Conservation (phyloP, 2,329 filamentous ascomycete species). For the Rosellinia necatrix region DNA sequence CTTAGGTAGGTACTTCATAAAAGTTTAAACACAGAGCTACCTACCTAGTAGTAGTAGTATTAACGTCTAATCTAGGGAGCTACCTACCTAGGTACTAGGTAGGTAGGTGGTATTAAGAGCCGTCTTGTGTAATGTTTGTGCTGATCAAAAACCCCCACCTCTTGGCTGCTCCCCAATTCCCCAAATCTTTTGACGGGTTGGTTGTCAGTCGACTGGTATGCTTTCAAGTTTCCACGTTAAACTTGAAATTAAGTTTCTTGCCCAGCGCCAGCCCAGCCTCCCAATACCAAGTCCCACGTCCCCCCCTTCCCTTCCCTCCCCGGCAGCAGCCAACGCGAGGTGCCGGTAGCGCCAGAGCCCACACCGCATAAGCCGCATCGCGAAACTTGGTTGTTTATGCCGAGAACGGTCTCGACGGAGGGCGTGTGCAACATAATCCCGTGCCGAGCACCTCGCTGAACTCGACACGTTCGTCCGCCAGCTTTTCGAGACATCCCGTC, state of each 20-base stretch:
- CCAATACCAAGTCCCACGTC: neutral
- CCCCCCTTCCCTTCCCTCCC: neutral
- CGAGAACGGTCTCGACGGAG: slow-evolving; percentile 11
- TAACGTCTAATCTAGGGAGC: too few species aligned
- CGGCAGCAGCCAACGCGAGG: neutral
- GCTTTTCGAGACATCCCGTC: slow-evolving; percentile 20
- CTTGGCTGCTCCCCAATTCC: too few species aligned
- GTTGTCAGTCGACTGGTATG: too few species aligned
- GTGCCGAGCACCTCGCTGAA: neutral
- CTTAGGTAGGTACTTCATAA: too few species aligned
- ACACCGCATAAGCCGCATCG: slow-evolving; percentile 26
- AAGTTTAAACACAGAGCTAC: too few species aligned
- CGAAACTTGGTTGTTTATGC: slow-evolving; percentile 31
- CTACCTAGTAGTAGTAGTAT: too few species aligned
- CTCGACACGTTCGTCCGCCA: slow-evolving; percentile 1
- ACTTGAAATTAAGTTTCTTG: too few species aligned
- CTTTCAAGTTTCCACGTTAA: too few species aligned
- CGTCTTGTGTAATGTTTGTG: too few species aligned
- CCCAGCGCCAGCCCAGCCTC: too few species aligned
- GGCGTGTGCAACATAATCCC: slow-evolving; percentile 16
- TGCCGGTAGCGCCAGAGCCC: slow-evolving; percentile 8
- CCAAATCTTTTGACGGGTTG: too few species aligned
- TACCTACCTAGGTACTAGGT: neutral
- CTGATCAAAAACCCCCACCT: too few species aligned
- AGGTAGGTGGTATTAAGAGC: neutral